Percentiles rank a stretch among this genome's conserved stretches.
Evolutionary conservation across 257 asterid species (phyloP).

Genomic region (Salvia hispanica): DNA sequence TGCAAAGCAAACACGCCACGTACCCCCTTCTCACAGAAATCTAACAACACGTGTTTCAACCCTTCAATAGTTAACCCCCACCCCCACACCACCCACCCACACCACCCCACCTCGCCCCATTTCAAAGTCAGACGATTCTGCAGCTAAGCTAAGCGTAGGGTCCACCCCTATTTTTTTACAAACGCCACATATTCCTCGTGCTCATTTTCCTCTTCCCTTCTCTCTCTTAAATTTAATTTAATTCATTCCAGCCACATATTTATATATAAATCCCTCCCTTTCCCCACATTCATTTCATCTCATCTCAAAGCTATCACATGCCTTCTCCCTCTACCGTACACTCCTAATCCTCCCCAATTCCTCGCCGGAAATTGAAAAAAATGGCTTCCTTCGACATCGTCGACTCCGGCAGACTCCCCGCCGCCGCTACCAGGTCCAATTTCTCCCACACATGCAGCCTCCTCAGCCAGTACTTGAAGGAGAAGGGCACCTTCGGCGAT

Average conservation of each 20-base stretch:
- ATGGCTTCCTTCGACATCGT: slow-evolving; percentile 56
- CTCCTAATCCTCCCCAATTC: background rate
- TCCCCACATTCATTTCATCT: background rate
- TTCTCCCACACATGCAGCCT: slow-evolving; percentile 73
- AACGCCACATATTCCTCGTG: slow-evolving; percentile 67
- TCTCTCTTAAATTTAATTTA: background rate
- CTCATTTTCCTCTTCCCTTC: slow-evolving; percentile 18
- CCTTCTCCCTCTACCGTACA: slow-evolving; percentile 3
- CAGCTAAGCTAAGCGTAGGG: slow-evolving; percentile 6
- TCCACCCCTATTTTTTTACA: background rate
- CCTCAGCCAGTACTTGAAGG: slow-evolving; percentile 74
- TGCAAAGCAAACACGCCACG: slow-evolving; percentile 31
- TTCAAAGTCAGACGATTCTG: slow-evolving; percentile 3
- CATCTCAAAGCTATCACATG: background rate
- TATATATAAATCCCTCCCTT: slow-evolving; percentile 26
- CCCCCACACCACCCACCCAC: too few relatives aligned
- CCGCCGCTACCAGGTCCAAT: slow-evolving; percentile 58
- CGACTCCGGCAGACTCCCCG: slow-evolving; percentile 53
- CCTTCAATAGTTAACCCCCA: background rate
- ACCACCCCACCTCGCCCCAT: background rate
- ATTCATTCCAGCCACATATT: background rate
- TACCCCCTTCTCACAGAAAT: slow-evolving; percentile 15
- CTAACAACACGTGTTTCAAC: slow-evolving; percentile 58
- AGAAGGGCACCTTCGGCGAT: slow-evolving; percentile 68
- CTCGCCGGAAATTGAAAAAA: background rate